phyloP scores from a whole-genome alignment of 192 early-diverging fungal genomes.

The Haplosporangium gracile region DNA sequence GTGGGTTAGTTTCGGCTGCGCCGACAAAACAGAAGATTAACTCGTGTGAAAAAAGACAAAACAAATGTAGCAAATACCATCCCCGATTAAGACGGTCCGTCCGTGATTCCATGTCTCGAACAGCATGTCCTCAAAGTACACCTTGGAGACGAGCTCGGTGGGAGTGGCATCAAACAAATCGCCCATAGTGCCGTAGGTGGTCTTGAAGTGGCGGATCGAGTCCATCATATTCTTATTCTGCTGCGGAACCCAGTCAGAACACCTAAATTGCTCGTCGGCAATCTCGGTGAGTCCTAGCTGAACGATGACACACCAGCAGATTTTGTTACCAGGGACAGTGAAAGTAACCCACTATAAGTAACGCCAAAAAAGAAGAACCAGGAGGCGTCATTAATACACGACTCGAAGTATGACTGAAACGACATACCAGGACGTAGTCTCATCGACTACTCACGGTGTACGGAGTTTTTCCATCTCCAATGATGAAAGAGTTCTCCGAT shows the following conservation, averaged over 20 bases:
- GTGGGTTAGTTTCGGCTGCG: not conserved
- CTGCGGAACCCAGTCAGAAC: not conserved
- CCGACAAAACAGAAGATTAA: not conserved
- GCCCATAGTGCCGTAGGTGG: not conserved
- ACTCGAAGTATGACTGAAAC: too few relatives aligned
- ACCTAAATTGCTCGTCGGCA: not conserved
- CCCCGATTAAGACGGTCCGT: slow-evolving; percentile 32
- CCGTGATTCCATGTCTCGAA: slow-evolving; percentile 35
- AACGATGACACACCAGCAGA: slow-evolving; percentile 13
- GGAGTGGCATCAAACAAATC: slow-evolving; percentile 6
- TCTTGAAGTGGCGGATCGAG: not conserved
- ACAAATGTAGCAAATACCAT: not conserved
- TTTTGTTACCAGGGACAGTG: slow-evolving; percentile 13
- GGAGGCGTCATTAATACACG: too few relatives aligned
- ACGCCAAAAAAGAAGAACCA: not conserved
- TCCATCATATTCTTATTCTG: slow-evolving; percentile 34
- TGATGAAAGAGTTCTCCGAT: slow-evolving; percentile 12
- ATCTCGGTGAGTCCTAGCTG: not conserved
- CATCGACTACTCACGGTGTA: not conserved
- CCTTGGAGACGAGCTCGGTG: too few relatives aligned
- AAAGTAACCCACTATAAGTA: not conserved
- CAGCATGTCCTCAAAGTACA: not conserved
- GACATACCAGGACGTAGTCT: too few relatives aligned
- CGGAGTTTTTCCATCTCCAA: not conserved
- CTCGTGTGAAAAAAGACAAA: not conserved